Percentiles rank a stretch among this genome's conserved stretches.
Evolutionary conservation across 805 yeast species (phyloP).

Genomic region (Saccharomycopsis selenospora): DNA sequence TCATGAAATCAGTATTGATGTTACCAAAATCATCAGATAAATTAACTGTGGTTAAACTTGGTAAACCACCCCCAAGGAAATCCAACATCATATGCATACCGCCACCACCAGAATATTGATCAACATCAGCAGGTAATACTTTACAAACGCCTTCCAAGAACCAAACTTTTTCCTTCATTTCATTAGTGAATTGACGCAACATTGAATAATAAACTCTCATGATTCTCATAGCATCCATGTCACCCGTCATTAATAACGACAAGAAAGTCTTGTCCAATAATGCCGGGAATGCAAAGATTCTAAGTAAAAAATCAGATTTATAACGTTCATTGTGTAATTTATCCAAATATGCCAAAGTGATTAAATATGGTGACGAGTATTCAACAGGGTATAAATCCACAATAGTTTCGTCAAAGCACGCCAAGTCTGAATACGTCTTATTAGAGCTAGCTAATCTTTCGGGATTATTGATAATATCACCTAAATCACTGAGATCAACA

Average conservation of each 20-base stretch:
- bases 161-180: slow-evolving; percentile 88
- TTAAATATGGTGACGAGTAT: slow-evolving; percentile 73
- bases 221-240: slow-evolving; percentile 80
- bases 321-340: slow-evolving; percentile 74
- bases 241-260: slow-evolving; percentile 74
- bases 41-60: slow-evolving; percentile 36
- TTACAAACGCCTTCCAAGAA: slow-evolving; percentile 85
- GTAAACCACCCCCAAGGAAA: slow-evolving; percentile 64
- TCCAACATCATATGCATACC: slow-evolving; percentile 91
- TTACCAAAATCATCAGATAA: slow-evolving; percentile 5
- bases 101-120: slow-evolving; percentile 83
- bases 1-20: slow-evolving; percentile 8
- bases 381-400: slow-evolving; percentile 83
- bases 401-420: slow-evolving; percentile 81
- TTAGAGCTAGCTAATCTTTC: slow-evolving; percentile 23
- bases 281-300: slow-evolving; percentile 92
- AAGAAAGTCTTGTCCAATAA: slow-evolving; percentile 74
- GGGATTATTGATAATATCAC: slow-evolving; percentile 50
- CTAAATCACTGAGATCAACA: slow-evolving; percentile 86
- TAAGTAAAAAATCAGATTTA: slow-evolving; percentile 75
- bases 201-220: slow-evolving; percentile 83
- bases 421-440: slow-evolving; percentile 42
- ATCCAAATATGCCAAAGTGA: slow-evolving; percentile 81
- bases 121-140: slow-evolving; percentile 87
- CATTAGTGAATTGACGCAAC: slow-evolving; percentile 72